These are phyloP conservation scores for Cetradonia linearis DNA, from an alignment of 495 filamentous ascomycete genomes.

Conservation along the genomic window DNA sequence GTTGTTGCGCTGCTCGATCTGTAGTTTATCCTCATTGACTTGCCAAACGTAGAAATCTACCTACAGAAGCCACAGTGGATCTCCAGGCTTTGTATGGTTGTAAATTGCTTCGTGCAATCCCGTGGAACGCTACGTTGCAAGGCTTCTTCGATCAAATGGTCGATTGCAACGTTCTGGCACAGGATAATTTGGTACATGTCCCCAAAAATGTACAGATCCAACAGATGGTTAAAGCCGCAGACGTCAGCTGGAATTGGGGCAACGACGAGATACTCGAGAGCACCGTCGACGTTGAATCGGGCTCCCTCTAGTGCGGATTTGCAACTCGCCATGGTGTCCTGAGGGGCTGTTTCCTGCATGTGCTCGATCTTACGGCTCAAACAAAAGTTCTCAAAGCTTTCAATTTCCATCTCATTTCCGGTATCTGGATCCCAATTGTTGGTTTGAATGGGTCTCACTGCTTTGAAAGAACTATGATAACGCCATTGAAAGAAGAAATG, in stretches of 20 bases:
- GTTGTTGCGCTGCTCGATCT: not conserved
- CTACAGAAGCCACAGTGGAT: conserved; percentile 2
- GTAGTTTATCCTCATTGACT: not conserved
- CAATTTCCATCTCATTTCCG: not conserved
- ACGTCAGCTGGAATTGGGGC: not conserved
- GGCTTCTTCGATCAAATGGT: not conserved
- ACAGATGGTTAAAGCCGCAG: not conserved
- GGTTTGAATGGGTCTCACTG: too few species aligned
- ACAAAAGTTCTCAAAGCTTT: not conserved
- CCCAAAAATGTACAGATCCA: not conserved
- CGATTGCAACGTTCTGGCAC: conserved; percentile 2
- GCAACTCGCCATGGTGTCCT: not conserved
- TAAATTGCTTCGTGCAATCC: not conserved
- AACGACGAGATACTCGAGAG: not conserved
- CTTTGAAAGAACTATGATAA: not conserved
- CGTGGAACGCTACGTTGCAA: not conserved
- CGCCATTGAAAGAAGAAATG: conserved; percentile 6
- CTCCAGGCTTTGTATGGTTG: not conserved
- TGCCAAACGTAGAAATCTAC: not conserved
- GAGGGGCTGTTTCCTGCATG: not conserved
- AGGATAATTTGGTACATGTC: not conserved
- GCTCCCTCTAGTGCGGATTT: not conserved
- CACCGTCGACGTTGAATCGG: not conserved
- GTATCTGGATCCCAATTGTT: not conserved
- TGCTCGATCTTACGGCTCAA: not conserved